Conservation (phyloP, 257 asterid species). For the Agastache rugosa region DNA sequence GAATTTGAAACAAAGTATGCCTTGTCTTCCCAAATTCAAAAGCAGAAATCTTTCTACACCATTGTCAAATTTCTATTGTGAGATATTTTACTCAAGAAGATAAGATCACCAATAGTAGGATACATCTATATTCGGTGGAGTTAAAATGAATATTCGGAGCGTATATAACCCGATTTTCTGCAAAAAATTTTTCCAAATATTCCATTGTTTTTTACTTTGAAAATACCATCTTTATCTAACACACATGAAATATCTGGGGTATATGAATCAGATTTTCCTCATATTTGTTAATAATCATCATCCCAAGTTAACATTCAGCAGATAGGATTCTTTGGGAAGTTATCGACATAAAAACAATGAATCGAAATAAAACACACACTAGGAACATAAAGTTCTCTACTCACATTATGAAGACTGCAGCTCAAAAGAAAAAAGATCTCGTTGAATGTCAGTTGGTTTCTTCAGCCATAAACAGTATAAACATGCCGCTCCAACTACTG, state of each 20-base stretch:
- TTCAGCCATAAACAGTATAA: slow-evolving; percentile 84
- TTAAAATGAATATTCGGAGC: no score
- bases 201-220: background rate
- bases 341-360: slow-evolving; percentile 1
- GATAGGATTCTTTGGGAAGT: background rate
- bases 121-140: no score
- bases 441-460: slow-evolving; percentile 77
- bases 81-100: background rate
- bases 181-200: background rate
- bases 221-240: background rate
- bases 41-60: background rate
- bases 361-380: slow-evolving; percentile 5
- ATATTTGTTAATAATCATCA: background rate
- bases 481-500: slow-evolving; percentile 86
- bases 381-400: slow-evolving; percentile 35
- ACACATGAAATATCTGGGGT: background rate
- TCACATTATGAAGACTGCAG: slow-evolving; percentile 55
- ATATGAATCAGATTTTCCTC: slow-evolving; percentile 1
- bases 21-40: slow-evolving; percentile 5
- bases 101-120: background rate
- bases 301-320: background rate
- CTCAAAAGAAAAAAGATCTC: slow-evolving; percentile 70
- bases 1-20: background rate
- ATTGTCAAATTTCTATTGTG: background rate
- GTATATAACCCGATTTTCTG: no score